Evolutionary conservation across 129 eudicot genomes (phyloP).

Genomic region (Artemisia annua): DNA sequence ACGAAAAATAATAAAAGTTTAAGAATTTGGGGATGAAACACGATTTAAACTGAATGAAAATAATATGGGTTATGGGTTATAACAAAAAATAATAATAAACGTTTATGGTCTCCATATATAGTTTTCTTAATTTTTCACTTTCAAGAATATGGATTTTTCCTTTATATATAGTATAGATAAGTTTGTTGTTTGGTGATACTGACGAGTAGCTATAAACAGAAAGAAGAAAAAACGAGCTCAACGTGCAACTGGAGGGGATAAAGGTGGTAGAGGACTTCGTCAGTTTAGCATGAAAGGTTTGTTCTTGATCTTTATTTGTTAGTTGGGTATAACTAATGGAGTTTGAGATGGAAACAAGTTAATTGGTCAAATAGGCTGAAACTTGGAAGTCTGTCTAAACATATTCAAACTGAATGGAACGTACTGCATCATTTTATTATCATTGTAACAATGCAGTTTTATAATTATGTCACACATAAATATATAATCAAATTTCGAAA

Average conservation of each 20-base stretch:
- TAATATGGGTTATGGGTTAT: no score
- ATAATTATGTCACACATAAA: neutral
- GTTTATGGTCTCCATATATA: no score
- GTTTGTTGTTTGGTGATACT: conserved; percentile 15
- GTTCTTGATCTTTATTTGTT: neutral
- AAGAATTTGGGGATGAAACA: no score
- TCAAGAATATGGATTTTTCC: no score
- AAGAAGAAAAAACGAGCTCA: conserved; percentile 85
- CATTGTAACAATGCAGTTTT: neutral
- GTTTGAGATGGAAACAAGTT: neutral
- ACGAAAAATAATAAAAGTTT: no score
- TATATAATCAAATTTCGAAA: neutral
- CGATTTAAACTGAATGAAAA: no score
- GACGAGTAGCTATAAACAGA: conserved; percentile 38
- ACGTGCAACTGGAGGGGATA: conserved; percentile 80
- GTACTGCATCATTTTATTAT: neutral
- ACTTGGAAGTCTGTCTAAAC: neutral
- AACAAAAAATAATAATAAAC: no score
- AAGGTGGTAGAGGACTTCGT: conserved; percentile 88
- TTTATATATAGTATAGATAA: no score
- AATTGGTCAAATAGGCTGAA: neutral
- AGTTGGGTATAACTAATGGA: neutral
- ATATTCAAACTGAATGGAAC: neutral
- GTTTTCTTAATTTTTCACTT: no score
- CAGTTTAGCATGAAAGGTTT: conserved; percentile 96